Evolutionary conservation across 345 rosid genomes (phyloP), one percentile per base, ranked within the genome.

Genomic region (Ceriops decandra): DNA sequence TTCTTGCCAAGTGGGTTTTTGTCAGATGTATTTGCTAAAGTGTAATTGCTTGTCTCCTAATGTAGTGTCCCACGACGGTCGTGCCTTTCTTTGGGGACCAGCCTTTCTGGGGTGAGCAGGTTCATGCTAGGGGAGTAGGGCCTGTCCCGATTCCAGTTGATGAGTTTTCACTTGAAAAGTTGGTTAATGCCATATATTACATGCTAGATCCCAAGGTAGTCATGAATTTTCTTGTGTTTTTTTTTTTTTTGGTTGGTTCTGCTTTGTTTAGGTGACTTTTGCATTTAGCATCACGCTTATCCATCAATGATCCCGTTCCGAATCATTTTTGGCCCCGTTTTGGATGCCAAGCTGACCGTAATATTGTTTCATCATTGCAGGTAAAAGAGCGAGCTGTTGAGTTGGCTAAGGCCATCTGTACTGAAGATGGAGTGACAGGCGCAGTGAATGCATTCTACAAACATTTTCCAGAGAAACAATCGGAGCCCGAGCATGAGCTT

Each of bases 81-180:
- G 83, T 83, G 38, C 87, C 89, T 53, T 83, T 85, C 78, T 85
- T 85, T 26, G 89, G 89, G 33, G 89, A 85, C 77, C 89, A 85
- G 68, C 84, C 80, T 16, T 85, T 85, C 57, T 85, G 89, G 89
- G 89, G 89, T 67, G 85, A 85, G 57, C 77, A 64, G 63, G 89
- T 85, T 51, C 84, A 85, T 77, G 85, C 76, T 1, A 77, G 78
- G 72, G 85, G 82, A 62, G 80, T 85, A 42, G 87, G 89, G 8
- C 89, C 89, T 49, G 74, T 68, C 20, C 89, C 89, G 20, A 81
- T 85, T 31, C 85, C 82, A 9, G 64, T 85, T 22, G 87, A 85
- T 3, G 85, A 74, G 46, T 83, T 85, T 46, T 79, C 85, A 10
- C 81, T 76, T 13, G 83, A 72, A 17, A 85, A 83, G 68, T 72